These are phyloP conservation scores for Fusarium haematococcum DNA, from an alignment of 2,329 filamentous ascomycete species.

Conservation along the genomic window DNA sequence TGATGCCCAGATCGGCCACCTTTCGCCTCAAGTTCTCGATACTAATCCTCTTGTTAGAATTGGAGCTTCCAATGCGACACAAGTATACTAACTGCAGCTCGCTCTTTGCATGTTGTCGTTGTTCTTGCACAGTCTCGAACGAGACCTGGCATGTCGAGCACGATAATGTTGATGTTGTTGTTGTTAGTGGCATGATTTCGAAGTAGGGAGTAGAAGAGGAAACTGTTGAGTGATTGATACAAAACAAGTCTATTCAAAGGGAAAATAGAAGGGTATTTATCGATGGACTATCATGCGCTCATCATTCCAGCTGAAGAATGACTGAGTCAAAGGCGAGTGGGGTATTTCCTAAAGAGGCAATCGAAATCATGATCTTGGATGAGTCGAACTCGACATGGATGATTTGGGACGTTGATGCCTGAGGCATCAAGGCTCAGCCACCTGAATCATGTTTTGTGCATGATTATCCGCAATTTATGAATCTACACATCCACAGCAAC, in stretches of 20 bases:
- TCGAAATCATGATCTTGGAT: neutral
- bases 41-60: neutral
- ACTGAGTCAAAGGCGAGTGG: neutral
- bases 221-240: neutral
- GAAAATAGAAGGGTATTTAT: neutral
- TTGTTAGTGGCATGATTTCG: neutral
- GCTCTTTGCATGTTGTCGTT: constrained; percentile 5
- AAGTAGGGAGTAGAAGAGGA: neutral
- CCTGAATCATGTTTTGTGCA: neutral
- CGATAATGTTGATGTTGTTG: neutral
- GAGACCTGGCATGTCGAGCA: neutral
- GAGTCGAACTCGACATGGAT: neutral
- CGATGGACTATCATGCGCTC: neutral
- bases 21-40: neutral
- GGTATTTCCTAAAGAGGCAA: neutral
- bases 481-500: neutral
- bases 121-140: neutral
- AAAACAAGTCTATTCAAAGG: neutral
- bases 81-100: neutral
- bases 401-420: neutral
- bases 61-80: rapidly evolving
- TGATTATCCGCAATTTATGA: neutral
- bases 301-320: neutral
- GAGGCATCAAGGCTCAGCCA: neutral
- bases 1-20: neutral